Base-by-base conservation (phyloP, 805 yeast genomes). In the Cyberlindnera samutprakarnensis region DNA sequence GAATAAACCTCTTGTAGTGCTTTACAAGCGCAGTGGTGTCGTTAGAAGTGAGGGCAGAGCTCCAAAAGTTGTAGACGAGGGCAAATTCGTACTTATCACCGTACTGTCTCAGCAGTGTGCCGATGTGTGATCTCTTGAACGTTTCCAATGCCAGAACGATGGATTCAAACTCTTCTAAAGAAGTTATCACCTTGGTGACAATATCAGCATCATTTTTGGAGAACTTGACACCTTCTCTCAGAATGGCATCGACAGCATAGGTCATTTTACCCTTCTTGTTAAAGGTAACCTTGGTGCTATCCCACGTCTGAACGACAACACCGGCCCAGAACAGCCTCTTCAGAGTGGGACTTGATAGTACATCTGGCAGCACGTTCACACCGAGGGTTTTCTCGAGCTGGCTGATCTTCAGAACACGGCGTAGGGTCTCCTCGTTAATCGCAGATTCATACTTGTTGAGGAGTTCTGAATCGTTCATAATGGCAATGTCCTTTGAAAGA, bases 141-240 rank as follows among this genome's bases (percentile, higher is more conserved):
- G 42, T 34, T n/a, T 59, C 39, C 7, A 62, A 37, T 0, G 41
- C 41, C 0, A 43, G 14, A 2, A 70, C 57, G 6, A 53, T 27
- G 1, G 34, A 34, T 25, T 47, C 42, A 28, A 59, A 63, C 4
- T 43, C 37, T 0, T 38, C 43, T 8, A 47, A 46, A 2, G 55
- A 50, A 7, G 58, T 56, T 2, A 74, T 59, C 18, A 78, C 56
- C 23, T 57, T 56, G 1, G 75, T 51, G 1, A 75, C 70, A 13
- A 61, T 55, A 3, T 69, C 77, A 13, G 73, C 72, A 27, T 74
- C 78, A 29, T 56, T 59, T 33, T 68, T 67, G 7, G 86, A 75
- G 35, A 73, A 65, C 48, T 81, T 78, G 21, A 88, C 53, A 0
- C 94, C 90, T 37, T 82, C 86, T 42, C 72, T 68, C 20, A 83